Conservation (phyloP, 2,329 filamentous ascomycete species). For the Calonectria pseudoturangicola region DNA sequence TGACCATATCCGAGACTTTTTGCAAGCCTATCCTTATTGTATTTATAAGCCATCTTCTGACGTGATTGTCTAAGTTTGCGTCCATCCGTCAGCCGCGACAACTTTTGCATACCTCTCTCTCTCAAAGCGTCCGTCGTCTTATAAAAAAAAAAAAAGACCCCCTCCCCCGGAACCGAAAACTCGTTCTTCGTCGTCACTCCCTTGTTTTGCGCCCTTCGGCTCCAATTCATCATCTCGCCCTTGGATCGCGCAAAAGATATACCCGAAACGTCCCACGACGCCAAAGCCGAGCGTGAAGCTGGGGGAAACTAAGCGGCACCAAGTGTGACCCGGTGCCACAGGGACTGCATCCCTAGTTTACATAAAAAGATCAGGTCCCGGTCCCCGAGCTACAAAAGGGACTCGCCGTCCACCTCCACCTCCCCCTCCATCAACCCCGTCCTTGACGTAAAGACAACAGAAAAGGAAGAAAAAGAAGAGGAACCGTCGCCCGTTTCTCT, state of each 20-base stretch:
- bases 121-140: background rate
- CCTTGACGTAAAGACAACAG: background rate
- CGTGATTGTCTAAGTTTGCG: conserved; percentile 42
- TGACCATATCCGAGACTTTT: background rate
- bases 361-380: conserved; percentile 50
- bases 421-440: conserved; percentile 41
- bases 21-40: background rate
- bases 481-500: background rate
- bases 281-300: conserved; percentile 11
- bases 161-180: background rate
- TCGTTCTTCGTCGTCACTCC: background rate
- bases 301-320: conserved; percentile 21
- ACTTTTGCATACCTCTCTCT: background rate
- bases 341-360: conserved; percentile 44
- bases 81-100: conserved; percentile 1
- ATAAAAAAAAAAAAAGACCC: background rate
- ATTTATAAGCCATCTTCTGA: conserved; percentile 42
- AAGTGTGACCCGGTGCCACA: conserved; percentile 42
- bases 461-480: background rate
- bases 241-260: conserved; percentile 51
- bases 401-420: conserved; percentile 32
- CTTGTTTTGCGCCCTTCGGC: background rate
- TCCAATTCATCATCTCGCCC: conserved; percentile 35
- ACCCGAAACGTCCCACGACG: conserved; percentile 29
- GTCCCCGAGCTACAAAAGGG: conserved; percentile 38